phyloP scores from a whole-genome alignment of 1,284 basidiomycete genomes.

The Kwoniella shivajii region DNA sequence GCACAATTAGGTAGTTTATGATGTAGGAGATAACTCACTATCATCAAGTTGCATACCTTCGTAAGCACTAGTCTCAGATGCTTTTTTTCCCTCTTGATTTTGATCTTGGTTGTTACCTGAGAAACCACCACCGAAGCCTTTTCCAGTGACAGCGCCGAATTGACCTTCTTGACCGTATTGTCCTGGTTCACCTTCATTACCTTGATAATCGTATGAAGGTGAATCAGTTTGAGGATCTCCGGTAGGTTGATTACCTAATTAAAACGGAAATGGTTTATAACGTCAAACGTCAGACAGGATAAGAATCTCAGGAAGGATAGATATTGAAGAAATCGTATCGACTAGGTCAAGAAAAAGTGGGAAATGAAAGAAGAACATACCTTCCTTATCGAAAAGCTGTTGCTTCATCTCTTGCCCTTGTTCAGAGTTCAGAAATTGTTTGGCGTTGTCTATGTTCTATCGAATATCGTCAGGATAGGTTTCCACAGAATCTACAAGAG shows the following conservation, averaged over 20 bases:
- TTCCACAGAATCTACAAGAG: not conserved
- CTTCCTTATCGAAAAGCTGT: constrained; percentile 24
- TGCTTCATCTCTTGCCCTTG: constrained; percentile 29
- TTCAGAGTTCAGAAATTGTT: constrained; percentile 32
- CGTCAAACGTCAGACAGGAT: not conserved
- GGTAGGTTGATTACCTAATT: constrained; percentile 6
- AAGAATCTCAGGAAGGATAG: not conserved
- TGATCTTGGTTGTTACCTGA: not conserved
- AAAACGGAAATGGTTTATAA: not conserved
- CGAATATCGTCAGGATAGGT: not conserved
- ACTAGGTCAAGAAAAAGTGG: not conserved
- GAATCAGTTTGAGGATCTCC: constrained; percentile 12
- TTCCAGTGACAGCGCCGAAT: constrained; percentile 24
- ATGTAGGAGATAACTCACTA: constrained; percentile 5
- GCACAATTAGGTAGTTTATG: not conserved
- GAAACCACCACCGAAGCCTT: constrained; percentile 22
- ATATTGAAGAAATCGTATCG: not conserved
- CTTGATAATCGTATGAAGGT: constrained; percentile 18
- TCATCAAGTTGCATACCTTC: constrained; percentile 24
- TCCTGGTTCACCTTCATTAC: constrained; percentile 22
- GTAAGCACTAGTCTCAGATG: constrained; percentile 20
- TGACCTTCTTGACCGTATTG: constrained; percentile 30
- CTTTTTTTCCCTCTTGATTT: not conserved
- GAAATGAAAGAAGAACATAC: not conserved
- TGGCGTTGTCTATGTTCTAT: constrained; percentile 33